These are phyloP conservation scores for Lichtheimia hyalospora DNA, from an alignment of 371 early-diverging fungal species.

Conservation along the genomic window DNA sequence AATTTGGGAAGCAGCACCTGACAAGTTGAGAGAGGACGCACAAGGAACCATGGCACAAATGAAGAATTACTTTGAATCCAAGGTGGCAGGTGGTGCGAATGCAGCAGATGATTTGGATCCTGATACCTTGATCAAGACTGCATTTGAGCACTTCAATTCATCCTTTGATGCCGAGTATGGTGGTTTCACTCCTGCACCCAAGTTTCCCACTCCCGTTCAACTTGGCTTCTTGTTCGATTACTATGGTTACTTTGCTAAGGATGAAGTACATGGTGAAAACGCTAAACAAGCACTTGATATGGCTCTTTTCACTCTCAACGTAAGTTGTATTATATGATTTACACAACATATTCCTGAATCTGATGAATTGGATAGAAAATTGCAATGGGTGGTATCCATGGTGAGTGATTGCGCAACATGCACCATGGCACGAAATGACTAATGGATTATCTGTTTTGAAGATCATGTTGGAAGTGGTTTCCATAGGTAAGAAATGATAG, in stretches of 20 bases:
- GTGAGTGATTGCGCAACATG: slow-evolving; percentile 16
- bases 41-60: slow-evolving; percentile 43
- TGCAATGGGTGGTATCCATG: slow-evolving; percentile 63
- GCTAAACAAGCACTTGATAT: slow-evolving; percentile 55
- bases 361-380: slow-evolving; percentile 29
- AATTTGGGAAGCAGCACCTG: slow-evolving; percentile 45
- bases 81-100: slow-evolving; percentile 15
- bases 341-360: not conserved
- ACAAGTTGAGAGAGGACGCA: slow-evolving; percentile 39
- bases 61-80: slow-evolving; percentile 29
- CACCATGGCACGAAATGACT: not conserved
- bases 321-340: not conserved
- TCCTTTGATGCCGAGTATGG: slow-evolving; percentile 54
- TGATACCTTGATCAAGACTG: slow-evolving; percentile 15
- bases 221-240: slow-evolving; percentile 60
- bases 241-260: slow-evolving; percentile 32
- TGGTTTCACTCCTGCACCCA: slow-evolving; percentile 64
- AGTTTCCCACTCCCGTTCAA: slow-evolving; percentile 66
- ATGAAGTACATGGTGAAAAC: slow-evolving; percentile 19
- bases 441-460: not conserved
- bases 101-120: slow-evolving; percentile 16
- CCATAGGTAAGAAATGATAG: slow-evolving; percentile 41
- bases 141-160: slow-evolving; percentile 38
- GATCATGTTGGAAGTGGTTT: slow-evolving; percentile 65
- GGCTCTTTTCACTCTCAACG: slow-evolving; percentile 57